Base-by-base conservation (phyloP, 2,329 filamentous ascomycete species). In the Pestalotiopsis sp. region DNA sequence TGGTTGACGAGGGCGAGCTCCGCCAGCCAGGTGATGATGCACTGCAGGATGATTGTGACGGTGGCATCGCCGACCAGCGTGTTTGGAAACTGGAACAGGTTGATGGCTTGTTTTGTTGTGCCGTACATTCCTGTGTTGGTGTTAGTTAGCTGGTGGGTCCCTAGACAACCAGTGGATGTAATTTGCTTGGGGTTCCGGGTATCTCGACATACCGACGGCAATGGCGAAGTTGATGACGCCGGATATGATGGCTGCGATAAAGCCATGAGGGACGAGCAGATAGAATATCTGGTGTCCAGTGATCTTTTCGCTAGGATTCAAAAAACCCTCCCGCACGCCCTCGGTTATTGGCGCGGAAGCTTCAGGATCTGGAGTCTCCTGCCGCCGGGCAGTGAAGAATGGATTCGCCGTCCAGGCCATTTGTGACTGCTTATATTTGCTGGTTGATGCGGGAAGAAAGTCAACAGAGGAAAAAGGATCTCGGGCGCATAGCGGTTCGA, bases 201-300 rank as follows among this genome's bases (percentile, higher is more conserved):
- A 9, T 36, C 31, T 36, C 17, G 4, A 74, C 77, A 68, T 73
- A 86, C 85, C 82, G 70, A 86, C 87, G 17, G 84, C 85, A 68
- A 87, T 80, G 59, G 80, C 83, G 74, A 87, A 86, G 76, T 87
- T 87, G 70, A 87, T 83, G 25, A 78, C 84, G 0, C 82, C 86
- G 0, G 84, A 85, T 2, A 87, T 59, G n/a, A 83, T 63, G 70
- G 82, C 80, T 11, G 83, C 83, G 14, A 82, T 82, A 41, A 87
- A 31, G 4, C 84, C 85, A 68, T 86, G 82, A 2, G 85, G 72
- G 1, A 82, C 72, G 60, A 86, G 82, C 14, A 88, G 78, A 74
- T 87, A 87, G 68, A 86, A 81, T 23, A 82, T 68, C 70, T 87
- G 85, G 68, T 83, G 81, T 0, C 69, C 70, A 2, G 83, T 85